Base-by-base conservation (phyloP, 139 green algal genomes). In the Pseudopediastrum boryanum region DNA sequence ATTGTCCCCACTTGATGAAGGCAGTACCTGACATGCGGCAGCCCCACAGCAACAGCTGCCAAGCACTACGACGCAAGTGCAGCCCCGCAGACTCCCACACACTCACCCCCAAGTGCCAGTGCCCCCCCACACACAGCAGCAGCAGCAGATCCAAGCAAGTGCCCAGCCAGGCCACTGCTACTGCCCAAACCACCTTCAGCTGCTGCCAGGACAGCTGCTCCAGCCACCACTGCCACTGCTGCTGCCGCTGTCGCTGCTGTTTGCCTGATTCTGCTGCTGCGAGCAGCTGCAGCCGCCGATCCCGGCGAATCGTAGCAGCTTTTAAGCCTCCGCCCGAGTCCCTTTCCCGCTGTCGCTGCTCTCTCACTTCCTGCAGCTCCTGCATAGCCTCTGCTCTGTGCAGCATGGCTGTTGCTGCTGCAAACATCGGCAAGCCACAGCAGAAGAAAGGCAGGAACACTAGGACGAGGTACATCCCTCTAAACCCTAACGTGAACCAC, bases 1-100 rank as follows among this genome's bases (percentile, higher is more conserved):
- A 99, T 85, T 99, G 96, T 0, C 93, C 96, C 95, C 85, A 87
- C 83, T 93, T 93, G 65, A 93, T 93, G 58, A 91, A 87, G 0
- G 94, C 94, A 2, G 95, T 89, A 16, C 95, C 90, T 65, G 88
- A 70, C 33, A 29, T 3, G 46, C 31, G 25, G 79, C 87, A 89
- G 27, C 86, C 84, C 0, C 69, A 43, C 48, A 92, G 85, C 85
- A 95, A 85, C 87, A 94, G 83, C 54, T 36, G 44, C 71, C 83
- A 94, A 0, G 87, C 87, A 0, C 19, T 41, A 9, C 61, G 52
- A 6, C 89, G 84, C 79, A 87, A 68, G 1, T 39, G 52, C 39
- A 74, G 21, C 4, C 73, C 81, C 12, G 62, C 58, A n/a, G 73
- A 62, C 59, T 63, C n/a, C 73, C 73, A 80, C 4, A 41, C 73